phyloP scores from a whole-genome alignment of 352 stramenopile genomes.

The Globisporangium nagaii region DNA sequence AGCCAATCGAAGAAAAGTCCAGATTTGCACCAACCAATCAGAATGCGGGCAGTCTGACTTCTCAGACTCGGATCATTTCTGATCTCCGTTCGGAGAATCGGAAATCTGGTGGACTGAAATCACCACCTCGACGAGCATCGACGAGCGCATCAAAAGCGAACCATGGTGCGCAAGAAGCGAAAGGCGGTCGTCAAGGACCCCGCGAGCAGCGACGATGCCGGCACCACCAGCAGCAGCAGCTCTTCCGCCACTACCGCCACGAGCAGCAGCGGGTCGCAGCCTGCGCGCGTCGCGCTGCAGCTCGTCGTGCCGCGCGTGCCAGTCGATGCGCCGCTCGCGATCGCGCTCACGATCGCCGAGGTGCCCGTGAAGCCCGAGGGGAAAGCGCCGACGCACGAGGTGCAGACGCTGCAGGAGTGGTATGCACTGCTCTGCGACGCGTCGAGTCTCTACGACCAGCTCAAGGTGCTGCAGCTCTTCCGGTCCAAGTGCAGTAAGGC shows the following conservation, averaged over 20 bases:
- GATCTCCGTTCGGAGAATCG: too few relatives aligned
- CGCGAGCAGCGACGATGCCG: constrained; percentile 11
- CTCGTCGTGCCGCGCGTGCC: constrained; percentile 20
- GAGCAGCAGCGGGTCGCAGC: constrained; percentile 9
- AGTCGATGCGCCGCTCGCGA: constrained; percentile 27
- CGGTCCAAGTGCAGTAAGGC: constrained; percentile 46
- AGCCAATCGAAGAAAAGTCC: too few relatives aligned
- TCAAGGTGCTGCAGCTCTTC: constrained; percentile 72
- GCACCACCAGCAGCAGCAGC: constrained; percentile 18
- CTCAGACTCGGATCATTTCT: too few relatives aligned
- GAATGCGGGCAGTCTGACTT: too few relatives aligned
- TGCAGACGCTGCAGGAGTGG: constrained; percentile 30
- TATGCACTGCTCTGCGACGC: constrained; percentile 30
- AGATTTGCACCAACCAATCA: too few relatives aligned
- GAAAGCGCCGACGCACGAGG: background rate
- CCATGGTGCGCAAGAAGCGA: constrained; percentile 80
- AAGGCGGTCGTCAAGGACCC: constrained; percentile 66
- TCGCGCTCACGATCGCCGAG: constrained; percentile 22
- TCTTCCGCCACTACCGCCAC: too few relatives aligned
- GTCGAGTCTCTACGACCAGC: constrained; percentile 49
- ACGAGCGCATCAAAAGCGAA: too few relatives aligned
- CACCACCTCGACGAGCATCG: too few relatives aligned
- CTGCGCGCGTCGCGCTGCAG: constrained; percentile 28
- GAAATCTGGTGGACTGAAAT: too few relatives aligned
- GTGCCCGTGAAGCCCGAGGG: constrained; percentile 16